Base-by-base conservation (phyloP, 768 basidiomycete species). In the Pleurotus ostreatus region DNA sequence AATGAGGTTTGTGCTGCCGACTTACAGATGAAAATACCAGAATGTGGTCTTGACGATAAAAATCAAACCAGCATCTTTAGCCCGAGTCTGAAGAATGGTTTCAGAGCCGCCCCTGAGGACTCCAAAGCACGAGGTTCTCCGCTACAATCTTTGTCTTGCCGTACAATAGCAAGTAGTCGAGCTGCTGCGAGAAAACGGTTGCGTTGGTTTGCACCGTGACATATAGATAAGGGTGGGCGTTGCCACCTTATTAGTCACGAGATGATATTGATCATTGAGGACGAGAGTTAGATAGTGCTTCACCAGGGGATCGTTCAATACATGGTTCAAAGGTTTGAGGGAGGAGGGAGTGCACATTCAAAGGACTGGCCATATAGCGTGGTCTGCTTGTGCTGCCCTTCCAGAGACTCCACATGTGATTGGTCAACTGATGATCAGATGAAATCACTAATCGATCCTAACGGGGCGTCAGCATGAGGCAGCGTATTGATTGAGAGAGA, bases 31-130 rank as follows among this genome's bases (percentile, higher is more conserved):
- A 89, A 52, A 92, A 77, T 34, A 92, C 91, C 91, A 93, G 55
- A 92, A 84, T 13, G 88, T 84, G 23, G 90, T 87, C 69, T 89
- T 90, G 71, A 92, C 78, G 65, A 92, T 85, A 70, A 92, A 92
- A 39, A 71, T 80, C 68, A 73, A 78, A 71, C 74, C 82, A 75
- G 74, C 78, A 22, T 49, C 46, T 65, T 60, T 61, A 61, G 83
- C 15, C 59, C 7, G 15, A 4, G 25, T 55, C 34, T 73, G 56
- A 12, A 40, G 39, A n/a, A n/a, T n/a, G 39, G 1, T 9, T 9
- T n/a, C n/a, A n/a, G 79, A 74, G 22, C 76, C 73, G 30, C 63
- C 62, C 20, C 20, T 20, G 20, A 20, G 20, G 20, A 20, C 20
- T 20, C 20, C 9, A 48, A 25, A 2, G 48, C 48, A 8, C 48